Evolutionary conservation across 345 rosid genomes (phyloP), one percentile per base, ranked within the genome.

Genomic region (Ceriops zippeliana): DNA sequence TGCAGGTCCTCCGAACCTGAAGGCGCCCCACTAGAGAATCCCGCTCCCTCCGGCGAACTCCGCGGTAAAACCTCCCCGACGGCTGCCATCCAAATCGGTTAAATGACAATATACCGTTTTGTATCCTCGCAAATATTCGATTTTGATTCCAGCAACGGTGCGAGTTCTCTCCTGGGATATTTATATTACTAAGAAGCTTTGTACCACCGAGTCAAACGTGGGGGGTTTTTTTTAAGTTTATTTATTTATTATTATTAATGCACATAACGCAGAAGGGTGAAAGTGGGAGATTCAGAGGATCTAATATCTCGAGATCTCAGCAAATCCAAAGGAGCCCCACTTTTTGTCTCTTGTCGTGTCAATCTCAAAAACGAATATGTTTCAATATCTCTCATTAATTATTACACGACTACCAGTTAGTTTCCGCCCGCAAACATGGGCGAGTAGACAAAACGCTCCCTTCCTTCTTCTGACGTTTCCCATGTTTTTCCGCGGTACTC

Each of bases 1-100:
- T 90, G 98, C 38, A 89, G 79, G 79, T 93, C 90, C 66, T 76
- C 72, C 4, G 85, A 76, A 34, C 38, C 63, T 22, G 76, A 61
- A 0, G 76, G 7, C 8, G 86, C 46, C 46, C 75, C 72, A 42
- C 67, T 42, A 46, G 52, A 67, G 17, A 63, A 19, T 4, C 75
- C 80, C 19, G 62, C 27, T 8, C 28, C 66, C 27, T 71, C 69
- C 32, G 66, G 16, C 69, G 58, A 56, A 28, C 65, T 54, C 35
- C 69, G 62, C 53, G 63, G 19, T 21, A 67, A 67, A 62, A 81
- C 75, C 71, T 84, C 86, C 42, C 78, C 84, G 0, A 80, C 82
- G 66, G 72, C 69, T 7, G 80, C 83, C 83, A 74, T 81, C 52
- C 34, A 16, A 16, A 31, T 17, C 16, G 6, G 27, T 30, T 11